Evolutionary conservation across 495 filamentous ascomycete species (phyloP).

Genomic region (Aspergillus homomorphus): DNA sequence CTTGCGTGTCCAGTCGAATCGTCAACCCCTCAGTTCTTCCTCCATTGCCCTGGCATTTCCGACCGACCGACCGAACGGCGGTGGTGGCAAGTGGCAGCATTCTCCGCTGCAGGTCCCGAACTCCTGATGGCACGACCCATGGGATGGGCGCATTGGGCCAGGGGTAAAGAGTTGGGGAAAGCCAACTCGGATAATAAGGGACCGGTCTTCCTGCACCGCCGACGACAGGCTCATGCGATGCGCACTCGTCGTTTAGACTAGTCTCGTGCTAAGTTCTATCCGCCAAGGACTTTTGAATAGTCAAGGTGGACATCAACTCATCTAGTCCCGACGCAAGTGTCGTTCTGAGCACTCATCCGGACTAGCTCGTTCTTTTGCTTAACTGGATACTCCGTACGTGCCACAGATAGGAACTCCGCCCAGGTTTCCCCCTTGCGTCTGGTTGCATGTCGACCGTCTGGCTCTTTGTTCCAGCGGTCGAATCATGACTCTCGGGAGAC

Average conservation of each 20-base stretch:
- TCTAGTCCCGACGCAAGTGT: neutral
- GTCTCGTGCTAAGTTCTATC: neutral
- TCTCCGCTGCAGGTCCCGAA: conserved; percentile 2
- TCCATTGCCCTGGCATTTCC: neutral
- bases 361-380: neutral
- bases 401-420: conserved; percentile 20
- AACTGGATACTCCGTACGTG: conserved; percentile 14
- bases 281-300: neutral
- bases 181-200: conserved; percentile 1
- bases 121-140: neutral
- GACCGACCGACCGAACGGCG: conserved; percentile 2
- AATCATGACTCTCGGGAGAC: conserved; percentile 13
- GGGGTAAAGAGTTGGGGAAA: conserved; percentile 15
- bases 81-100: neutral
- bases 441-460: conserved; percentile 9
- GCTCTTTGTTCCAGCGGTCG: conserved; percentile 1
- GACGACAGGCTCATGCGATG: too few relatives aligned
- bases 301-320: neutral
- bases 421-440: conserved; percentile 16
- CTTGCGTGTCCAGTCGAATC: too few relatives aligned
- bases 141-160: conserved; percentile 14
- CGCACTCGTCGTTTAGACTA: too few relatives aligned
- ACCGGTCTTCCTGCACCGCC: too few relatives aligned
- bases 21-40: too few relatives aligned
- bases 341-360: neutral